These are phyloP conservation scores for Ilex aquifolium DNA, from an alignment of 257 asterid species.

Conservation along the genomic window DNA sequence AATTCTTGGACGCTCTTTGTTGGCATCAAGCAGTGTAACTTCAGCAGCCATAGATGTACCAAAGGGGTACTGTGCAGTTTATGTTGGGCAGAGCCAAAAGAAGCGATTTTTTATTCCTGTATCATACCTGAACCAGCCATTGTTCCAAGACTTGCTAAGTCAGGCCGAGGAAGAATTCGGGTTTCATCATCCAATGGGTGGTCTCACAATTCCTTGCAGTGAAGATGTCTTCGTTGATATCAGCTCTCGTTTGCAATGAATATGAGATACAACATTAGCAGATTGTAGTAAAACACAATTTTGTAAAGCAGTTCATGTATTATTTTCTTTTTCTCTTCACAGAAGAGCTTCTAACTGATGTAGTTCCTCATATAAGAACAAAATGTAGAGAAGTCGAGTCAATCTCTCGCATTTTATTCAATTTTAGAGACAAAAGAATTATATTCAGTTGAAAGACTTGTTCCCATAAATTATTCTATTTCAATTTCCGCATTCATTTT, in stretches of 20 bases:
- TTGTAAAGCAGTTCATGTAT: background rate
- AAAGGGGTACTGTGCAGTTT: conserved; percentile 10
- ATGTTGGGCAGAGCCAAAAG: conserved; percentile 12
- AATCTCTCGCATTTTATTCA: no score
- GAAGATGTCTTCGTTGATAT: background rate
- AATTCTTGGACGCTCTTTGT: background rate
- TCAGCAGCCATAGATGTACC: conserved; percentile 3
- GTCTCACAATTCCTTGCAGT: background rate
- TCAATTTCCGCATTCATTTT: no score
- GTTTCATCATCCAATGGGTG: conserved; percentile 16
- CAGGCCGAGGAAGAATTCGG: conserved; percentile 15
- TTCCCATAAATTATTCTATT: no score
- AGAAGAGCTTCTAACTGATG: no score
- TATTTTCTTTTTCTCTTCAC: no score
- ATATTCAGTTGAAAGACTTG: no score
- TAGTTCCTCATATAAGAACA: no score
- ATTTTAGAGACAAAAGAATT: no score
- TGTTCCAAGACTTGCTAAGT: conserved; percentile 9
- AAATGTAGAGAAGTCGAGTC: no score
- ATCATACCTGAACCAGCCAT: conserved; percentile 8
- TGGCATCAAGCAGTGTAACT: background rate
- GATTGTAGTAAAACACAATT: background rate
- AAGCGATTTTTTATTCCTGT: conserved; percentile 6
- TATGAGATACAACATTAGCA: background rate
- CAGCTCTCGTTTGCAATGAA: background rate